Base-by-base conservation (phyloP, 805 yeast genomes). In the Pichia californica region DNA sequence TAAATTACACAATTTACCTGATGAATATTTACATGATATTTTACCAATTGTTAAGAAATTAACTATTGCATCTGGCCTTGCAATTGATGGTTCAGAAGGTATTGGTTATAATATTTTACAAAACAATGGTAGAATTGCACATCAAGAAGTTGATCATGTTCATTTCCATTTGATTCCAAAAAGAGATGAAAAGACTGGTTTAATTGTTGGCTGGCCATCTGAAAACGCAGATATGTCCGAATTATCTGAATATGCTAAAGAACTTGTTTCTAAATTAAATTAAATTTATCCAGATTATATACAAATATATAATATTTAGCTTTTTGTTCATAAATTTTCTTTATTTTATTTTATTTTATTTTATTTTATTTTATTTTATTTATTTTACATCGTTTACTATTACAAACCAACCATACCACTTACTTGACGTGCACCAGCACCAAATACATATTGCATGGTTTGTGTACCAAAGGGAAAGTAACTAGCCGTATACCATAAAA, bases 131-230 rank as follows among this genome's bases (percentile, higher is more conserved):
- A 69, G 86, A 60, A 81, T 89, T 58, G 99, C 98, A 11, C 98
- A 93, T 61, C 99, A 91, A 69, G 83, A 75, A 44, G 98, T 93
- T 45, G 93, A 85, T 53, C 99, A 91, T 62, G 97, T 93, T 46
- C 99, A 91, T 63, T 85, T 93, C 76, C 99, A 91, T 63, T 77
- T 91, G 63, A 91, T 91, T 60, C 99, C 99, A 40, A 91, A 91
- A 74, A 74, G 74, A 46, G 81, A 80, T 55, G 68, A 64, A 2
- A 73, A 74, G 32, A 70, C 89, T 16, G 99, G 99, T 1, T 73
- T 91, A 50, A 74, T 73, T 29, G 88, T 91, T 27, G 96, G 93
- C 23, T 93, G 99, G 98, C 98, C 98, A n/a, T 81, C 88, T 16
- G 76, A 80, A 54, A 77, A 71, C 44, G 84, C 91, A 27, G 84